Evolutionary conservation across 495 filamentous ascomycete genomes (phyloP).

Genomic region (Endocarpon pusillum): DNA sequence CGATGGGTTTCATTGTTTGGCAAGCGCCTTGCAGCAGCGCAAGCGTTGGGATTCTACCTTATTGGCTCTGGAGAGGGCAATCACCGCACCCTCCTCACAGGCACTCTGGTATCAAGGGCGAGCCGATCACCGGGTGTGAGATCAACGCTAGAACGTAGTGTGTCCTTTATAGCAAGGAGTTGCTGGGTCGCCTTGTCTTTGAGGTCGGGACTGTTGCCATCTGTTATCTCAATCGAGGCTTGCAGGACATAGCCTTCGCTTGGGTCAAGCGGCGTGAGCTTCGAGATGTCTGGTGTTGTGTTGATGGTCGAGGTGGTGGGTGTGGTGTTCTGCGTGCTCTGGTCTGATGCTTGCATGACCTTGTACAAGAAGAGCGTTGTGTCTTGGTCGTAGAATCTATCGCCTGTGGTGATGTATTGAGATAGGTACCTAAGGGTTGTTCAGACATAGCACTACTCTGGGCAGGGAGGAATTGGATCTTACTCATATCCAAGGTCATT

Average conservation of each 20-base stretch:
- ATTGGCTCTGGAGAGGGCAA: no score
- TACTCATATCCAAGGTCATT: slow-evolving; percentile 34
- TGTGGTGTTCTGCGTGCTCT: slow-evolving; percentile 14
- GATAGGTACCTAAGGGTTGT: slow-evolving; percentile 27
- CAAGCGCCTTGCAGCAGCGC: no score
- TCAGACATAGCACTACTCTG: no score
- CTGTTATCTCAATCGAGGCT: slow-evolving; percentile 28
- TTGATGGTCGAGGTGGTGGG: slow-evolving; percentile 15
- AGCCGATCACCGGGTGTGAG: slow-evolving; percentile 46
- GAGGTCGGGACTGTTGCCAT: slow-evolving; percentile 33
- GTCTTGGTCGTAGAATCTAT: slow-evolving; percentile 31
- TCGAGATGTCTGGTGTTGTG: slow-evolving; percentile 16
- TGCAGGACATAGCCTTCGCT: slow-evolving; percentile 35
- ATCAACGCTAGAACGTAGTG: slow-evolving; percentile 46
- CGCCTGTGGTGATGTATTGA: slow-evolving; percentile 30
- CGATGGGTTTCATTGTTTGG: no score
- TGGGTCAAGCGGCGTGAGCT: slow-evolving; percentile 25
- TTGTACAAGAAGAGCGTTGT: slow-evolving; percentile 31
- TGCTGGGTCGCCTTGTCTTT: slow-evolving; percentile 41
- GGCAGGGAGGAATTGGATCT: no score
- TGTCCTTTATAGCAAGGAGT: slow-evolving; percentile 40
- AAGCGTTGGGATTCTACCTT: no score
- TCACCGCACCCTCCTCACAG: no score
- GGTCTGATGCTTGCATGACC: slow-evolving; percentile 19
- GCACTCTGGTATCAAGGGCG: slow-evolving; percentile 47